Evolutionary conservation across 352 stramenopile species (phyloP).

Genomic region (Globisporangium orthogonon): DNA sequence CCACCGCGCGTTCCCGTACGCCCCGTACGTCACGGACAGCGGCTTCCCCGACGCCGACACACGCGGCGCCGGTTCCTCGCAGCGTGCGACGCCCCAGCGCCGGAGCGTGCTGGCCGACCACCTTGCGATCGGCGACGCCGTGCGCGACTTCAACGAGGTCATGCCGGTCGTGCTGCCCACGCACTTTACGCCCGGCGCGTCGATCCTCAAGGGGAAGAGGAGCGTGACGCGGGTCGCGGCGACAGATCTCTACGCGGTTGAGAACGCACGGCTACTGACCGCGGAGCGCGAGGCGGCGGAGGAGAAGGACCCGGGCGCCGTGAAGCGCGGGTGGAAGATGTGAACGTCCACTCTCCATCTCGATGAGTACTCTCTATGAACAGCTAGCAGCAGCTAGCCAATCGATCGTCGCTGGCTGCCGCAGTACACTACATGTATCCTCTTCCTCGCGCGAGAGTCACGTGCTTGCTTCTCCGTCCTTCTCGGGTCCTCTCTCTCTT

Average conservation of each 20-base stretch:
- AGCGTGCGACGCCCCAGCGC: slow-evolving; percentile 36
- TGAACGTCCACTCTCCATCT: slow-evolving; percentile 12
- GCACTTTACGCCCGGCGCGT: slow-evolving; percentile 65
- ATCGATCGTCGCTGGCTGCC: not conserved
- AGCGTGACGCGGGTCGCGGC: slow-evolving; percentile 18
- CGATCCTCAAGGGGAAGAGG: slow-evolving; percentile 56
- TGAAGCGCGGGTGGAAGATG: slow-evolving; percentile 58
- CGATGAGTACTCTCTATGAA: slow-evolving; percentile 12
- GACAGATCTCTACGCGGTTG: slow-evolving; percentile 37
- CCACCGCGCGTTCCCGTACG: slow-evolving; percentile 93
- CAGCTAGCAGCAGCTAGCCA: not conserved
- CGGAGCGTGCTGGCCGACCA: slow-evolving; percentile 88
- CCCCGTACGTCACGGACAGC: slow-evolving; percentile 46
- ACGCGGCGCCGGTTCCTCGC: slow-evolving; percentile 1
- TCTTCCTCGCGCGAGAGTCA: not conserved
- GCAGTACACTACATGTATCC: not conserved
- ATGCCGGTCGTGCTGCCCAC: slow-evolving; percentile 84
- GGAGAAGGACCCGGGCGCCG: slow-evolving; percentile 10
- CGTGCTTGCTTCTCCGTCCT: not conserved
- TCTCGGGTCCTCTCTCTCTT: not conserved
- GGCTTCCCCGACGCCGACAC: slow-evolving; percentile 12
- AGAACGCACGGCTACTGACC: slow-evolving; percentile 42
- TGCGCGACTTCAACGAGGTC: slow-evolving; percentile 91
- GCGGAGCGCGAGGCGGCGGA: slow-evolving; percentile 22
- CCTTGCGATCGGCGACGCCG: slow-evolving; percentile 90